phyloP scores from a whole-genome alignment of 148 eudicot species.

The Rhododendron williamsianum region DNA sequence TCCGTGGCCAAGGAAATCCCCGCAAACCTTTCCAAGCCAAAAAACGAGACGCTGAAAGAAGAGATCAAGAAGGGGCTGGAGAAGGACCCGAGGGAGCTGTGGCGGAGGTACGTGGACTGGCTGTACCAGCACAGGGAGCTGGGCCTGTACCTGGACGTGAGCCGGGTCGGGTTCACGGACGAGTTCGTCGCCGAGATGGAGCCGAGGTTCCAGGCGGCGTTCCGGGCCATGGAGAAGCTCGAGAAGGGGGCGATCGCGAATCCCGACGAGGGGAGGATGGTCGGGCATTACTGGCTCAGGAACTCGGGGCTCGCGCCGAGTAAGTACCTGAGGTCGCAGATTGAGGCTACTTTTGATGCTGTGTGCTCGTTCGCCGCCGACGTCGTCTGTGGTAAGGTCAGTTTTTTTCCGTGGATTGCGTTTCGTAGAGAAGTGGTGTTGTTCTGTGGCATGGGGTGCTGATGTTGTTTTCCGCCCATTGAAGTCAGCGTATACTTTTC shows the following conservation, averaged over 20 bases:
- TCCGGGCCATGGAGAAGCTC: constrained; percentile 61
- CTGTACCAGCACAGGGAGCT: constrained; percentile 89
- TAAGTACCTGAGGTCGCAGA: constrained; percentile 50
- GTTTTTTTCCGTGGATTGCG: constrained; percentile 2
- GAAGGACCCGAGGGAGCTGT: constrained; percentile 57
- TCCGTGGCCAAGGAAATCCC: constrained; percentile 49
- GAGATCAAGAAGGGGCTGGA: constrained; percentile 24
- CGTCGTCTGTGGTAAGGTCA: constrained; percentile 82
- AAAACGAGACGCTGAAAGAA: constrained; percentile 16
- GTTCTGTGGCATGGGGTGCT: neutral
- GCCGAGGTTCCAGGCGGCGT: constrained; percentile 48
- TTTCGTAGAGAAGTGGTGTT: no score
- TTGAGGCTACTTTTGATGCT: constrained; percentile 59
- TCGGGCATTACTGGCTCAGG: constrained; percentile 95
- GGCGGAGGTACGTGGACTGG: constrained; percentile 84
- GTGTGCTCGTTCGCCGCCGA: constrained; percentile 65
- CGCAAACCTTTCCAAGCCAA: constrained; percentile 15
- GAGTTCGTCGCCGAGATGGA: constrained; percentile 74
- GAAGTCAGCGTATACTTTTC: no score
- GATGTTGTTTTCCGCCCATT: neutral
- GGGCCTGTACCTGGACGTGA: constrained; percentile 84
- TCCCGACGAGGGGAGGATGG: constrained; percentile 95
- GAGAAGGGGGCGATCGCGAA: constrained; percentile 90
- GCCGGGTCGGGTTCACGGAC: constrained; percentile 76
- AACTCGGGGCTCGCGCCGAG: constrained; percentile 66